Evolutionary conservation across 805 yeast species (phyloP).

Genomic region (Yarrowia keelungensis): DNA sequence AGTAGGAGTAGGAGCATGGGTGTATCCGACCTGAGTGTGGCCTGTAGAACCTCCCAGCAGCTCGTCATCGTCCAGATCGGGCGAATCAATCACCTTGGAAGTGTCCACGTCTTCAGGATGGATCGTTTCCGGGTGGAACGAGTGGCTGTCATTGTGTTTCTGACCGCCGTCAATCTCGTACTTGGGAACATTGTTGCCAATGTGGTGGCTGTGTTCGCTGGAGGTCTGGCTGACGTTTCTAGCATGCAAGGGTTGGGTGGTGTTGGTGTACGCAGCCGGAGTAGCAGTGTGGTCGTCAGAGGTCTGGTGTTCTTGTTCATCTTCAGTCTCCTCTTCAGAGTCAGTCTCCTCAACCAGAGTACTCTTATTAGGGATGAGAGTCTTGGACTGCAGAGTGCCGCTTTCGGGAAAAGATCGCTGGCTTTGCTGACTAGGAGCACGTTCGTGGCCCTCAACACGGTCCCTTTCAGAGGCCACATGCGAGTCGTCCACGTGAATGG

Average conservation of each 20-base stretch:
- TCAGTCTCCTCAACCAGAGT: slow-evolving; percentile 88
- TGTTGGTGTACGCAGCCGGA: background rate
- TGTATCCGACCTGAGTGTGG: slow-evolving; percentile 26
- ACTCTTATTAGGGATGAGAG: slow-evolving; percentile 85
- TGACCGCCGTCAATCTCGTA: background rate
- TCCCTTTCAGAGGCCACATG: background rate
- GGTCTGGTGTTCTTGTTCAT: slow-evolving; percentile 34
- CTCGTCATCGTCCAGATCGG: slow-evolving; percentile 28
- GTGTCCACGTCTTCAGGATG: slow-evolving; percentile 24
- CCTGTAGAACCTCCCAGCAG: slow-evolving; percentile 14
- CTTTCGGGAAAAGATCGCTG: slow-evolving; percentile 19
- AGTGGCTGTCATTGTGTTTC: slow-evolving; percentile 17
- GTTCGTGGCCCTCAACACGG: slow-evolving; percentile 3
- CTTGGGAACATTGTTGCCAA: slow-evolving; percentile 4
- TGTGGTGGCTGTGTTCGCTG: slow-evolving; percentile 11
- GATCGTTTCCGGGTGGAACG: slow-evolving; percentile 12
- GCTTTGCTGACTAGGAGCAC: slow-evolving; percentile 30
- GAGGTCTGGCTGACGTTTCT: slow-evolving; percentile 14
- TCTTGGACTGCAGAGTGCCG: slow-evolving; percentile 59
- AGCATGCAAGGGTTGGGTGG: slow-evolving; percentile 14
- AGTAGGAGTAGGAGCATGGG: slow-evolving; percentile 8
- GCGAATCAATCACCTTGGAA: slow-evolving; percentile 23
- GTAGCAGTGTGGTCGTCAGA: slow-evolving; percentile 13
- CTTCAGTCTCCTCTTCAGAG: slow-evolving; percentile 65
- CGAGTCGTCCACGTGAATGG: slow-evolving; percentile 13